Evolutionary conservation across 331 rosid species (phyloP), one percentile per base, ranked within the genome.

Genomic region (Prunus yedoensis): DNA sequence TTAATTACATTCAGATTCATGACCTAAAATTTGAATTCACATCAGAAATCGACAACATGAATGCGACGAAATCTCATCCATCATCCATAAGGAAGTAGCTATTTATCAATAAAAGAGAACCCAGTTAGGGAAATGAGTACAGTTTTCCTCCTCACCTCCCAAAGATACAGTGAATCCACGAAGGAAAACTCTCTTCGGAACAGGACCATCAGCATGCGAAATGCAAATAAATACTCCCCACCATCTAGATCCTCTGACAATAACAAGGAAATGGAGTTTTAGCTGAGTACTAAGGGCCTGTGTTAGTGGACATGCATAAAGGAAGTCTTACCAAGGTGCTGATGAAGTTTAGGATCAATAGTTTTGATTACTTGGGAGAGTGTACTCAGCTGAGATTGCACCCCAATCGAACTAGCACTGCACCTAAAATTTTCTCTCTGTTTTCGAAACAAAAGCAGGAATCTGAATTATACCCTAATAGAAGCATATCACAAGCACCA

Each of bases 141-240:
- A 74, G 64, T 43, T 79, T 78, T 49, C 80, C 50, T 78, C 76
- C 84, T 87, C 85, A 94, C 97, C 96, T 94, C 96, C 98, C 98
- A 94, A 68, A 94, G 96, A 83, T 94, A 94, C 83, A 94, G 75
- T 32, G 97, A 79, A 78, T 94, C 97, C 53, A 92, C 92, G 51
- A 94, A 94, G 77, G 96, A 92, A 80, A 91, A 91, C 83, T 94
- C 99, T 91, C 99, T 80, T 47, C 99, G 90, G 83, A 94, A 94
- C 86, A 94, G 96, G 67, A 91, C 99, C 99, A 91, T 91, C 83
- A 94, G 82, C 99, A 91, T 94, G 74, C 99, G 97, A 82, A 94
- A 89, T 43, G 99, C 97, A 83, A 94, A 94, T 75, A 94, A 88
- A 83, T 94, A 94, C 75, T 94, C 95, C 76, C 99, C 99, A 21